phyloP scores from a whole-genome alignment of 1,284 basidiomycete genomes.

The Ustilago xerochloae region DNA sequence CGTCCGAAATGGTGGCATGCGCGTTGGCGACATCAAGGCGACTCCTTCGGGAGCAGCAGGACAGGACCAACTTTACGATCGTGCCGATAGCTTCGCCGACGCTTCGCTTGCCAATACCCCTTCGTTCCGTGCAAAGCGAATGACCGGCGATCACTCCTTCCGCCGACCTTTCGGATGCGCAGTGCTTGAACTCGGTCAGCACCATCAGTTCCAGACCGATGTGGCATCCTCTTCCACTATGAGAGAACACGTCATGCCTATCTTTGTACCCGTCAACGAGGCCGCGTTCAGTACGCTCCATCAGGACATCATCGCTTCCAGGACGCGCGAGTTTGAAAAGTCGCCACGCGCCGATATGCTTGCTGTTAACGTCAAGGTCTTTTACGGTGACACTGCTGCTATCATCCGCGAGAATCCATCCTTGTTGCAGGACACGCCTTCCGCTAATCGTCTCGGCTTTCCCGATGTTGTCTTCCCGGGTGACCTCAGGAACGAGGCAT shows the following conservation, averaged over 20 bases:
- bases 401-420: constrained; percentile 87
- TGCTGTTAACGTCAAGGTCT: constrained; percentile 87
- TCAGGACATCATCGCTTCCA: constrained; percentile 88
- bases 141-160: constrained; percentile 70
- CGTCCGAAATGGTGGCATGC: constrained; percentile 86
- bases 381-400: constrained; percentile 81
- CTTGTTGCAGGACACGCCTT: constrained; percentile 82
- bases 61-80: constrained; percentile 34
- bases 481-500: constrained; percentile 90
- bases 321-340: constrained; percentile 84
- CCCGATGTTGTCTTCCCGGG: constrained; percentile 96
- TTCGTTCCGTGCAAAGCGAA: constrained; percentile 43
- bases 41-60: constrained; percentile 41
- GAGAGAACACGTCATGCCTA: constrained; percentile 85
- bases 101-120: constrained; percentile 42
- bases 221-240: constrained; percentile 51
- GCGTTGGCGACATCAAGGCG: constrained; percentile 73
- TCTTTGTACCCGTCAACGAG: constrained; percentile 84
- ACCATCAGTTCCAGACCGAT: constrained; percentile 74
- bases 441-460: constrained; percentile 90
- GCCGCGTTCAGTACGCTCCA: constrained; percentile 90
- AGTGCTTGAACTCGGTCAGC: constrained; percentile 83
- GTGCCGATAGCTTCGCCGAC: constrained; percentile 27
- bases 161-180: constrained; percentile 94
- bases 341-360: constrained; percentile 86